These are phyloP conservation scores for Trichosporon sp. DNA, from an alignment of 1,284 basidiomycete species.

Conservation along the genomic window DNA sequence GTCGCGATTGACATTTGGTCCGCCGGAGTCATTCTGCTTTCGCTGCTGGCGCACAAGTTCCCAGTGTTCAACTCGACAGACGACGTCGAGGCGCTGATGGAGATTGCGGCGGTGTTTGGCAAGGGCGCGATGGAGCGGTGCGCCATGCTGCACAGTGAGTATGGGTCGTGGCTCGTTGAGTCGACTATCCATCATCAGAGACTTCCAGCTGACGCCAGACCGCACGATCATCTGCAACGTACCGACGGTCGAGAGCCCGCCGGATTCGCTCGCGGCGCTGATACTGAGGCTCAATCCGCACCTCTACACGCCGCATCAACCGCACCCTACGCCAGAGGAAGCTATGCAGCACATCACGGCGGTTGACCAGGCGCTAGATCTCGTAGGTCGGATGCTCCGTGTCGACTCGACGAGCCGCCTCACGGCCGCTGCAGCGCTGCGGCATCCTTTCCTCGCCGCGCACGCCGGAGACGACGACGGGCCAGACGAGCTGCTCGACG, in stretches of 20 bases:
- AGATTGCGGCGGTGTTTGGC: constrained; percentile 85
- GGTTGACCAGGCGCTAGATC: constrained; percentile 63
- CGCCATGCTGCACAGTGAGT: constrained; percentile 83
- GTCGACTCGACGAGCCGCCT: constrained; percentile 68
- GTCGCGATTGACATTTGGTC: constrained; percentile 97
- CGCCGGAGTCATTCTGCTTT: constrained; percentile 83
- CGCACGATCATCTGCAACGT: constrained; percentile 81
- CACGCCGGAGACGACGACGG: constrained; percentile 20
- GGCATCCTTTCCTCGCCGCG: constrained; percentile 63
- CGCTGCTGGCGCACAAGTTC: constrained; percentile 87
- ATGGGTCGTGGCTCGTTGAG: no score
- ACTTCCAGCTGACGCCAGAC: constrained; percentile 54
- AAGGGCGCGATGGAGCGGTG: constrained; percentile 74
- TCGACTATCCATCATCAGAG: no score
- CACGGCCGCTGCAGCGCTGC: constrained; percentile 67
- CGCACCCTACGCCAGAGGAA: constrained; percentile 34
- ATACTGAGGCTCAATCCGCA: constrained; percentile 71
- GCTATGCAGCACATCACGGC: constrained; percentile 52
- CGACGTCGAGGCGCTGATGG: constrained; percentile 91
- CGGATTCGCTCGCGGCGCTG: constrained; percentile 64
- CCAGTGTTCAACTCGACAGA: constrained; percentile 92
- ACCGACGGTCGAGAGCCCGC: constrained; percentile 62
- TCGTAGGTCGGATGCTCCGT: constrained; percentile 65
- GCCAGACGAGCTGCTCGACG: constrained; percentile 24
- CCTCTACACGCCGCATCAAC: constrained; percentile 56